phyloP scores from a whole-genome alignment of 2,329 filamentous ascomycete species.

The Arthroderma sp. region DNA sequence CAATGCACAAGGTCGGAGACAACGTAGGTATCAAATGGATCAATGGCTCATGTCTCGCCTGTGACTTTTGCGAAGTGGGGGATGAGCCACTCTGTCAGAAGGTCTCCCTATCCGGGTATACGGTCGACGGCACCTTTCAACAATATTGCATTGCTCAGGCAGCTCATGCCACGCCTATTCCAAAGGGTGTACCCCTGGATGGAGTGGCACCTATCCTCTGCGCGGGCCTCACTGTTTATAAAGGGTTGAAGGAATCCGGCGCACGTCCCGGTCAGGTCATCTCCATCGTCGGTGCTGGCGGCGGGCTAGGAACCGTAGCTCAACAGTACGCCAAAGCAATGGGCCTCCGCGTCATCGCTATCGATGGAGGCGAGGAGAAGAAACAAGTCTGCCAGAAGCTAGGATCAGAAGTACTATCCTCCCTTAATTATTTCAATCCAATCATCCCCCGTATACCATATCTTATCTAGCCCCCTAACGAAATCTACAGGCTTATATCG shows the following conservation, averaged over 20 bases:
- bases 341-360: conserved; percentile 67
- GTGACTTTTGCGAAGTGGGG: conserved; percentile 65
- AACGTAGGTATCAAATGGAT: conserved; percentile 86
- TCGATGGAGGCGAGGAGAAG: conserved; percentile 78
- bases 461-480: conserved; percentile 6
- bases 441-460: background rate
- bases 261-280: conserved; percentile 62
- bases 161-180: conserved; percentile 68
- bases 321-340: conserved; percentile 85
- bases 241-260: conserved; percentile 75
- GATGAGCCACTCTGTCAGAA: conserved; percentile 75
- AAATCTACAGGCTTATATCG: conserved; percentile 47
- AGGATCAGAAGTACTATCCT: conserved; percentile 42
- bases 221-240: conserved; percentile 79
- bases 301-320: conserved; percentile 66
- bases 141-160: conserved; percentile 84
- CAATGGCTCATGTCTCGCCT: conserved; percentile 72
- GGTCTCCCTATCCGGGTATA: conserved; percentile 72
- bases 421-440: background rate
- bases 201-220: conserved; percentile 69
- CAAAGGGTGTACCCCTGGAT: conserved; percentile 63
- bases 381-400: conserved; percentile 50
- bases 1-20: conserved; percentile 68
- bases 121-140: conserved; percentile 86
- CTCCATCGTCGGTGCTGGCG: conserved; percentile 75